These are phyloP conservation scores for Metrosideros polymorpha DNA, from an alignment of 441 rosid genomes.

Conservation along the genomic window DNA sequence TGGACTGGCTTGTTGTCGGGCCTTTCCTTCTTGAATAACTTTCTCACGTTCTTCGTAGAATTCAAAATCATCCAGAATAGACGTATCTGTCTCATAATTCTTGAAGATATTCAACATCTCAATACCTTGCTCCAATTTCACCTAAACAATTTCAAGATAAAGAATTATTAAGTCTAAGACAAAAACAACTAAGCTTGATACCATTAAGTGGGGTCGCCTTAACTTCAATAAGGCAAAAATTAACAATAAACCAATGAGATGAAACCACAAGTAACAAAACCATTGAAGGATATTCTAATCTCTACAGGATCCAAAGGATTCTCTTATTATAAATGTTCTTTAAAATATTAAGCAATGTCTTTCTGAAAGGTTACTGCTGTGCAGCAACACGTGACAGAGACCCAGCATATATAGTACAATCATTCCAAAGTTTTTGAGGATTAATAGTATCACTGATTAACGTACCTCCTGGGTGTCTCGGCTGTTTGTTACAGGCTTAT, in stretches of 20 bases:
- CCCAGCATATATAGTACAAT: background rate
- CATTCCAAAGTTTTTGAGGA: background rate
- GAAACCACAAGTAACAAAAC: background rate
- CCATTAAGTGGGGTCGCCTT: background rate
- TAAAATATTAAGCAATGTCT: background rate
- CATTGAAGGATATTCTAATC: background rate
- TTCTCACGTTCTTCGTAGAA: slow-evolving; percentile 63
- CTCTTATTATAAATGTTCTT: background rate
- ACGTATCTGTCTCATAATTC: slow-evolving; percentile 44
- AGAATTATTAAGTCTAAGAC: background rate
- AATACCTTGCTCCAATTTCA: slow-evolving; percentile 58
- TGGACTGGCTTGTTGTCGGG: slow-evolving; percentile 41
- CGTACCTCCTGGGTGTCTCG: slow-evolving; percentile 62
- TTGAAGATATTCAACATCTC: slow-evolving; percentile 75
- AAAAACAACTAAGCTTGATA: background rate
- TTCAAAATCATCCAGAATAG: slow-evolving; percentile 62
- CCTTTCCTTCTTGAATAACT: slow-evolving; percentile 37
- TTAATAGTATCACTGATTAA: background rate
- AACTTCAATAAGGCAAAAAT: background rate
- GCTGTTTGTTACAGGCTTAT: slow-evolving; percentile 65
- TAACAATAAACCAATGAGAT: background rate
- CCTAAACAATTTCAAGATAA: slow-evolving; percentile 27
- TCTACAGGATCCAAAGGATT: background rate
- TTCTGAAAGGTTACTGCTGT: background rate
- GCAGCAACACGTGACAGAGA: background rate